Conservation (phyloP, 2,329 filamentous ascomycete species). For the Sclerotinia spermophila region DNA sequence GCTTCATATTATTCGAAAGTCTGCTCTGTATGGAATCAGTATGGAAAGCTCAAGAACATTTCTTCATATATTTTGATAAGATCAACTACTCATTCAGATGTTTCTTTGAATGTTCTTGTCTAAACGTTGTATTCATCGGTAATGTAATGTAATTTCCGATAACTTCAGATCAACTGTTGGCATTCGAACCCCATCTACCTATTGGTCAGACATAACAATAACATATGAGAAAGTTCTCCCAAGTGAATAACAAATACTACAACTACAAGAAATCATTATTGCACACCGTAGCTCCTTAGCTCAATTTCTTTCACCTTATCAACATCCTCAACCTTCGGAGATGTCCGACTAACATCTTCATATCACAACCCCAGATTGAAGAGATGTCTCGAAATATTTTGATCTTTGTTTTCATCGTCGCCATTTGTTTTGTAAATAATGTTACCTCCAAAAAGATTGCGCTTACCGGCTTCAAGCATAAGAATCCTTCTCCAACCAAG, state of each 20-base stretch:
- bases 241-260: neutral
- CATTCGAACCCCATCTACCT: neutral
- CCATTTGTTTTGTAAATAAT: neutral
- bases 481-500: neutral
- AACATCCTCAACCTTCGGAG: neutral
- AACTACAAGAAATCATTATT: neutral
- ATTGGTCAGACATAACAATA: neutral
- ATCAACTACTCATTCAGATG: neutral
- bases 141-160: neutral
- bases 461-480: neutral
- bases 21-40: neutral
- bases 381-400: neutral
- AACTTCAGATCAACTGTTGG: neutral
- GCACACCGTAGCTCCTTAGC: neutral
- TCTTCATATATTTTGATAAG: neutral
- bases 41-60: too few relatives aligned
- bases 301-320: neutral
- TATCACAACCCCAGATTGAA: neutral
- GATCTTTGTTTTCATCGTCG: neutral
- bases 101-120: neutral
- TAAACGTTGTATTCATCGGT: neutral
- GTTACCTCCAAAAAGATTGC: neutral
- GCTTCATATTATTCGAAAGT: neutral
- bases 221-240: neutral
- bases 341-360: neutral